phyloP scores from a whole-genome alignment of 2,329 filamentous ascomycete genomes.

The Aspergillus viridinutans region DNA sequence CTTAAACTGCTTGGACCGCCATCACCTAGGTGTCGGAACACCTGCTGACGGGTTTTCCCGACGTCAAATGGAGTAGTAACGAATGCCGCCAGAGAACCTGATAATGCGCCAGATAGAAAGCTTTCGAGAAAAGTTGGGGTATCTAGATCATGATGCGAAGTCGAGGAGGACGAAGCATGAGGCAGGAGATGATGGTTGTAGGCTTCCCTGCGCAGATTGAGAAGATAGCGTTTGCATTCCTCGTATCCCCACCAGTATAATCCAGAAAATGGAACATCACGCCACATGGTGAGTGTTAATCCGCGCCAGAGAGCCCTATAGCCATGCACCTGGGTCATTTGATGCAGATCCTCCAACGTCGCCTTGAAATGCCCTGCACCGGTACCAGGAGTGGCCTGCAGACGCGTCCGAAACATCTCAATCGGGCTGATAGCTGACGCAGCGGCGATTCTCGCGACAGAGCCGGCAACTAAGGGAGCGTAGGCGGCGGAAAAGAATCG shows the following conservation, averaged over 20 bases:
- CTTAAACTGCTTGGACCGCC: constrained; percentile 18
- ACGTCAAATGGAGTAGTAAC: constrained; percentile 96
- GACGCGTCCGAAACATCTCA: constrained; percentile 87
- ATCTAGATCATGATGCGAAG: constrained; percentile 60
- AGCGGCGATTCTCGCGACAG: constrained; percentile 71
- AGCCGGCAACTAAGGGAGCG: constrained; percentile 75
- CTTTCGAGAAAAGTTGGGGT: constrained; percentile 78
- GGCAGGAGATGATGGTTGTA: constrained; percentile 14
- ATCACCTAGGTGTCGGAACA: constrained; percentile 60
- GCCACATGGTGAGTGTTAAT: constrained; percentile 85
- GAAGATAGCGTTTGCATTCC: constrained; percentile 66
- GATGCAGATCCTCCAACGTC: constrained; percentile 69
- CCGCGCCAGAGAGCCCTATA: constrained; percentile 86
- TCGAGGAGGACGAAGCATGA: constrained; percentile 6
- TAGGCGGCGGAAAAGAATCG: constrained; percentile 62
- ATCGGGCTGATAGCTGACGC: constrained; percentile 83
- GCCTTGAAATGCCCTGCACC: constrained; percentile 68
- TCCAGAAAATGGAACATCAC: constrained; percentile 94
- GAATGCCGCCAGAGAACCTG: constrained; percentile 79
- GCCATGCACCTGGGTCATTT: constrained; percentile 74
- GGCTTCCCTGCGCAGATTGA: constrained; percentile 58
- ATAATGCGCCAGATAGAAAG: constrained; percentile 78
- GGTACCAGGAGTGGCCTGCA: constrained; percentile 68
- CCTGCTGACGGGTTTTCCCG: constrained; percentile 90
- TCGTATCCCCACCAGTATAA: constrained; percentile 99